phyloP scores from a whole-genome alignment of 345 rosid genomes.

The Camelina laxa region DNA sequence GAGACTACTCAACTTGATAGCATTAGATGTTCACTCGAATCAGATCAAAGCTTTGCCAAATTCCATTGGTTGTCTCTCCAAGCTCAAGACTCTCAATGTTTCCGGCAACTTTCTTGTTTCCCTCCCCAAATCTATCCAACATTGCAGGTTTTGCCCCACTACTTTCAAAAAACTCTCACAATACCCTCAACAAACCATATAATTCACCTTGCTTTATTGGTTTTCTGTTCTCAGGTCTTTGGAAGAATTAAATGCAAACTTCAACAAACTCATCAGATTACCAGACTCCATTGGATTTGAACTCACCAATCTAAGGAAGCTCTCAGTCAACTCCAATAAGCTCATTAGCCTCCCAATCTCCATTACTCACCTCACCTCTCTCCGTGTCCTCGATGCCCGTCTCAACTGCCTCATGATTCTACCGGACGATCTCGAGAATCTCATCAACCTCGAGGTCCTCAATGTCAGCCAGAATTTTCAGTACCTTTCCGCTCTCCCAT shows the following conservation, averaged over 20 bases:
- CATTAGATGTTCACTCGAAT: conserved; percentile 82
- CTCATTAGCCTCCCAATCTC: conserved; percentile 68
- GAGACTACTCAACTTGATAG: conserved; percentile 74
- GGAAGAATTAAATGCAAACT: conserved; percentile 86
- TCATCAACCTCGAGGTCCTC: conserved; percentile 69
- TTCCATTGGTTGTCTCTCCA: conserved; percentile 82
- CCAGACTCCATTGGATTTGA: conserved; percentile 80
- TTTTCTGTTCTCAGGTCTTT: conserved; percentile 51
- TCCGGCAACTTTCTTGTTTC: conserved; percentile 71
- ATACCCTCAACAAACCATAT: conserved; percentile 12
- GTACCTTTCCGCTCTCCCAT: conserved; percentile 59
- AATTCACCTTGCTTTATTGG: not conserved
- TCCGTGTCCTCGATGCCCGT: conserved; percentile 67
- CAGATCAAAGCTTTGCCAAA: conserved; percentile 76
- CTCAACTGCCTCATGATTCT: conserved; percentile 77
- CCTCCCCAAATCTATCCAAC: conserved; percentile 73
- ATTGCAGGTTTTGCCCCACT: conserved; percentile 67
- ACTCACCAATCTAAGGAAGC: conserved; percentile 67
- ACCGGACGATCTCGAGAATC: conserved; percentile 77
- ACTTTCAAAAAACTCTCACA: conserved; percentile 17
- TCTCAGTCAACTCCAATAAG: conserved; percentile 79
- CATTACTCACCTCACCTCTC: conserved; percentile 64
- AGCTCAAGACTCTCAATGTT: conserved; percentile 78
- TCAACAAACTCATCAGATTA: conserved; percentile 74
- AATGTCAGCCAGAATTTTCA: conserved; percentile 91